Evolutionary conservation across 2,329 filamentous ascomycete genomes (phyloP).

Genomic region (Cryoendolithus antarcticus): DNA sequence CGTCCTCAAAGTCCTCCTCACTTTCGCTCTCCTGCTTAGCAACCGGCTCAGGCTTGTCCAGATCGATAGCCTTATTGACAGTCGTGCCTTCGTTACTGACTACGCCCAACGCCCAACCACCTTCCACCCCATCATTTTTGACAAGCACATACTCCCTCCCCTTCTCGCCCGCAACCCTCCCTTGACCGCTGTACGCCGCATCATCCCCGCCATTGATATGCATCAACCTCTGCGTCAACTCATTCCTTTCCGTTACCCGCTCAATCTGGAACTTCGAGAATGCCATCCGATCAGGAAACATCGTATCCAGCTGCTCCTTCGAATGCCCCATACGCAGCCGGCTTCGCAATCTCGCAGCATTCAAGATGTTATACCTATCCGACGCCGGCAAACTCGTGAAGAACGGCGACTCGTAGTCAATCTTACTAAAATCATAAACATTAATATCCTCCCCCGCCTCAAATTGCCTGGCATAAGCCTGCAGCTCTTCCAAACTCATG

Average conservation of each 20-base stretch:
- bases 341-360: constrained; percentile 79
- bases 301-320: constrained; percentile 87
- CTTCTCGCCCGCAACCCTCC: constrained; percentile 68
- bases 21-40: constrained; percentile 39
- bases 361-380: constrained; percentile 94
- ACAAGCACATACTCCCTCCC: constrained; percentile 91
- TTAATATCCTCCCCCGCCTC: constrained; percentile 80
- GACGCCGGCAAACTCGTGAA: constrained; percentile 81
- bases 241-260: constrained; percentile 80
- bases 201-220: constrained; percentile 73
- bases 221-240: constrained; percentile 91
- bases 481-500: constrained; percentile 89
- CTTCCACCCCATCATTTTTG: constrained; percentile 88
- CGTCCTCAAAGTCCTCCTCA: constrained; percentile 73
- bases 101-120: constrained; percentile 90
- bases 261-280: constrained; percentile 97
- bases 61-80: constrained; percentile 79
- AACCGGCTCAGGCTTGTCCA: constrained; percentile 52
- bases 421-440: constrained; percentile 91
- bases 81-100: constrained; percentile 74
- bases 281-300: constrained; percentile 97
- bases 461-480: constrained; percentile 88
- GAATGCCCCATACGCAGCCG: constrained; percentile 88
- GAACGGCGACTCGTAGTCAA: constrained; percentile 93
- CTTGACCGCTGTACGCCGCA: constrained; percentile 51